A percentile compares a stretch with the other conserved stretches of the same genome.
These are phyloP conservation scores for Krasilnikovozyma curviuscula DNA, from an alignment of 768 basidiomycete species.

Conservation along the genomic window DNA sequence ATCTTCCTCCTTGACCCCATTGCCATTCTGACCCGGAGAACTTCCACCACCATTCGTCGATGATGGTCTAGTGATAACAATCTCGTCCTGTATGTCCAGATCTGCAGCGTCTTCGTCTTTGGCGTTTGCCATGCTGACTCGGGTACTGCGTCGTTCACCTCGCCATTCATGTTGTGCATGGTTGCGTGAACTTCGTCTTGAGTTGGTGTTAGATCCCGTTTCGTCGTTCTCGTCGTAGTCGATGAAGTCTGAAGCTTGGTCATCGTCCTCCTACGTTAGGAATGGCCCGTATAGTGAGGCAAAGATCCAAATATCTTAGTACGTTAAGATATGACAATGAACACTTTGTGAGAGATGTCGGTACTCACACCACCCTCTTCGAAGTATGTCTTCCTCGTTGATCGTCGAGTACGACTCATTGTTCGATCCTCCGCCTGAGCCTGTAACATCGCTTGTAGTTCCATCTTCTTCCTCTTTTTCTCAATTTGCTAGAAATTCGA, in stretches of 20 bases:
- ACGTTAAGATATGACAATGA: background rate
- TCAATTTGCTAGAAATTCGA: conserved; percentile 41
- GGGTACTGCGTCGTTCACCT: conserved; percentile 1
- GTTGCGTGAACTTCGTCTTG: background rate
- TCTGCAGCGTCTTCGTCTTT: background rate
- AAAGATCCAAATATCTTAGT: background rate
- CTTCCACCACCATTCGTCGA: too few species aligned
- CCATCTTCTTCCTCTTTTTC: conserved; percentile 47
- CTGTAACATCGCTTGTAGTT: conserved; percentile 40
- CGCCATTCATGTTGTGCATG: background rate
- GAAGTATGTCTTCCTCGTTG: background rate
- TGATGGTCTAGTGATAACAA: too few species aligned
- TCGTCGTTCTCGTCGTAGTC: background rate
- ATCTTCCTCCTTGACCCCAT: too few species aligned
- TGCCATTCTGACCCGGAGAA: too few species aligned
- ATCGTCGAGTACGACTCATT: conserved; percentile 35
- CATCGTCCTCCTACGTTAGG: background rate
- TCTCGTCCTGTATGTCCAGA: background rate
- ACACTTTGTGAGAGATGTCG: background rate
- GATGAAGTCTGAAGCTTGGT: background rate
- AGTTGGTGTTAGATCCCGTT: background rate
- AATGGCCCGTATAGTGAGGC: too few species aligned
- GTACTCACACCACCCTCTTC: background rate
- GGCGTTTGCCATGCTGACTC: background rate
- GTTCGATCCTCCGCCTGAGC: conserved; percentile 61